Percentiles rank a stretch among this genome's conserved stretches.
These are phyloP conservation scores for Colletotrichum higginsianum DNA, from an alignment of 2,329 filamentous ascomycete genomes.

Conservation along the genomic window DNA sequence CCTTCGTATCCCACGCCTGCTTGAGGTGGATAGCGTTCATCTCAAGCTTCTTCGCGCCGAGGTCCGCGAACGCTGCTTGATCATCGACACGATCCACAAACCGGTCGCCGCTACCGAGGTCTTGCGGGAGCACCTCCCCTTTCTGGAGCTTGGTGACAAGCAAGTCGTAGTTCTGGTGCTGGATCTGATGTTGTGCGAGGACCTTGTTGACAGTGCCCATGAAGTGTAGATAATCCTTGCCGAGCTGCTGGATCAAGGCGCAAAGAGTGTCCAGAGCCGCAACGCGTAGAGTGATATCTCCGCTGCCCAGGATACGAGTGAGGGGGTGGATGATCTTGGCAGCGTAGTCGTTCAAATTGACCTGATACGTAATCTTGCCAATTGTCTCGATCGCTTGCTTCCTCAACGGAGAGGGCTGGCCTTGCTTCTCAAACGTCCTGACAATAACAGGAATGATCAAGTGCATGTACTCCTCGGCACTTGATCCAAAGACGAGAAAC, in stretches of 20 bases:
- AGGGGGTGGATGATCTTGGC: slow-evolving; percentile 97
- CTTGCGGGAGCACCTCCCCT: slow-evolving; percentile 94
- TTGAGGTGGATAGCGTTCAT: slow-evolving; percentile 99
- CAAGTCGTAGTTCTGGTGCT: slow-evolving; percentile 92
- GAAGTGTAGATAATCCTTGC: slow-evolving; percentile 95
- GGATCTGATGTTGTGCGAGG: slow-evolving; percentile 83
- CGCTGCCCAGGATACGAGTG: slow-evolving; percentile 82
- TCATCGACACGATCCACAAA: slow-evolving; percentile 87
- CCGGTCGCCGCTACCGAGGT: slow-evolving; percentile 87
- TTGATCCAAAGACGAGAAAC: slow-evolving; percentile 95
- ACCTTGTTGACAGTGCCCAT: slow-evolving; percentile 93
- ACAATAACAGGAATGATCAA: slow-evolving; percentile 97
- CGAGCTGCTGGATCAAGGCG: slow-evolving; percentile 94
- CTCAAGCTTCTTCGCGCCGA: slow-evolving; percentile 92
- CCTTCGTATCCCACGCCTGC: slow-evolving; percentile 95
- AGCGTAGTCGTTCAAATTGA: slow-evolving; percentile 97
- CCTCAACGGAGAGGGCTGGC: slow-evolving; percentile 83
- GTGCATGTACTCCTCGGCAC: slow-evolving; percentile 99
- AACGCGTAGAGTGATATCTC: slow-evolving; percentile 80
- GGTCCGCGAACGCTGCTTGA: slow-evolving; percentile 80
- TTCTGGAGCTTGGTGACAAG: slow-evolving; percentile 94
- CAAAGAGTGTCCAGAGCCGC: slow-evolving; percentile 95
- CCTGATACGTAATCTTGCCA: slow-evolving; percentile 92
- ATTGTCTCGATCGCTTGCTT: slow-evolving; percentile 95
- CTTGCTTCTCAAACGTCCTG: slow-evolving; percentile 90